A percentile compares a stretch with the other conserved stretches of the same genome.
Conservation (phyloP, 148 eudicot species). For the Amaranthus cruentus region DNA sequence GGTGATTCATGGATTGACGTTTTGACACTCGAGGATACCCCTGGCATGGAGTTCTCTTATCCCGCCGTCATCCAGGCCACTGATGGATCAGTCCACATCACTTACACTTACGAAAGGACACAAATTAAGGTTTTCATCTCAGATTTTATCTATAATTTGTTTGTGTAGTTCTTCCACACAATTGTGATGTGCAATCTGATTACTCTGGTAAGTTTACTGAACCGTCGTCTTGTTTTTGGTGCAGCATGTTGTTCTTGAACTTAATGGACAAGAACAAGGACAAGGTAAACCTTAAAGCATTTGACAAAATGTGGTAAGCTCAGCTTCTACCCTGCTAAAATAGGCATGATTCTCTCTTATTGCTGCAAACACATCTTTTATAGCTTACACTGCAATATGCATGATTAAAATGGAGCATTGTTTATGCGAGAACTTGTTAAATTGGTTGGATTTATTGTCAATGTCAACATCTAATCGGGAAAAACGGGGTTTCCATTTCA, state of each 20-base stretch:
- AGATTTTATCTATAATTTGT: not conserved
- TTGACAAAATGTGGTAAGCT: not conserved
- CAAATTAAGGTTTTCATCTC: conserved; percentile 70
- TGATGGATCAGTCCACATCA: conserved; percentile 76
- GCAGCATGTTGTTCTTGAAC: conserved; percentile 27
- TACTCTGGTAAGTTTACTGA: not conserved
- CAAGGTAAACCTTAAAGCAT: too few species aligned
- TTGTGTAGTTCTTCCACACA: conserved; percentile 1
- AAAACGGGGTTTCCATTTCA: too few species aligned
- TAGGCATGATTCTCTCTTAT: too few species aligned
- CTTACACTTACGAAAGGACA: conserved; percentile 81
- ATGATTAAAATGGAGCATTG: too few species aligned
- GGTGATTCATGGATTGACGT: conserved; percentile 87
- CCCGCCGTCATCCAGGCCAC: conserved; percentile 84
- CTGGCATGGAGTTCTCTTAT: conserved; percentile 85
- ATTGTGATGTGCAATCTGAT: not conserved
- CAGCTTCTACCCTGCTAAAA: not conserved
- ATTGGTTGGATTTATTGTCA: too few species aligned
- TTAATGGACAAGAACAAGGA: not conserved
- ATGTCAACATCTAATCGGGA: too few species aligned
- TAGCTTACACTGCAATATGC: too few species aligned
- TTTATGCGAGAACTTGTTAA: too few species aligned
- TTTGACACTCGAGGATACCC: conserved; percentile 56
- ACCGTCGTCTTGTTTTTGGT: conserved; percentile 6
- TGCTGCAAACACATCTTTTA: too few species aligned